phyloP scores from a whole-genome alignment of 805 yeast species.

The Maudiozyma barnettii region DNA sequence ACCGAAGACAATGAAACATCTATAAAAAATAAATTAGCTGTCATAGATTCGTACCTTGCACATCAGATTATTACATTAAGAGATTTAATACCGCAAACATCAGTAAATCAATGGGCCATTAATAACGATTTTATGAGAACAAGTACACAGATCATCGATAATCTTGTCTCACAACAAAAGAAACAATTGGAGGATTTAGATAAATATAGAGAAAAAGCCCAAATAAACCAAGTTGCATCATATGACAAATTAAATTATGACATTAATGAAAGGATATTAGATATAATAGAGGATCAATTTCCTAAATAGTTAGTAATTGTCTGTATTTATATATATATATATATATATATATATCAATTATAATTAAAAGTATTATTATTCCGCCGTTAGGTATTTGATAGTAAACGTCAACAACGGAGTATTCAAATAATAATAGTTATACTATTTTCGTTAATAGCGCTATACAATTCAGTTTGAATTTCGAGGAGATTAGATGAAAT shows the following conservation, averaged over 20 bases:
- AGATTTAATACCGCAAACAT: constrained; percentile 27
- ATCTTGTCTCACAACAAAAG: constrained; percentile 32
- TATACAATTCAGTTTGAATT: too few relatives aligned
- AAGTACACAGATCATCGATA: constrained; percentile 22
- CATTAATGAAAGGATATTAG: constrained; percentile 43
- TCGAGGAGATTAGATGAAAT: neutral
- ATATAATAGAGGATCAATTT: constrained; percentile 4
- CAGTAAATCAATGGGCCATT: constrained; percentile 31
- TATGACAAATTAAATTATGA: constrained; percentile 37
- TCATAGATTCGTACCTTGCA: constrained; percentile 22
- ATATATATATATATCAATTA: neutral
- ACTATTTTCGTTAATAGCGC: neutral
- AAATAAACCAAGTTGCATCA: constrained; percentile 36
- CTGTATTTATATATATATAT: neutral
- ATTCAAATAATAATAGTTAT: too few relatives aligned
- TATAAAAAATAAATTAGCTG: constrained; percentile 15
- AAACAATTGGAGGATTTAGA: constrained; percentile 36
- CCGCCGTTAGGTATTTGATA: too few relatives aligned
- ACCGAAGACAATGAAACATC: neutral
- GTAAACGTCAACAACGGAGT: too few relatives aligned
- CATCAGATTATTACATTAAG: constrained; percentile 32
- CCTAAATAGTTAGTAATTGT: neutral
- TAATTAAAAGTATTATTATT: neutral
- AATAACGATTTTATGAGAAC: constrained; percentile 29
- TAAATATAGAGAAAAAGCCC: constrained; percentile 34